Percentiles rank a stretch among this genome's conserved stretches.
phyloP scores from a whole-genome alignment of 345 rosid genomes.

The Brassica napus region Da-Ae NC_063446.1:8543001-8543500 shows the following conservation, averaged over 20 bases:
- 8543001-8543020: conserved; percentile 35
- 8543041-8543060: conserved; percentile 60
- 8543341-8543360: too few species aligned
- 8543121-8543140: background rate
- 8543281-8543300: background rate
- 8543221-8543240: conserved; percentile 87
- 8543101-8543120: conserved; percentile 55
- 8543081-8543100: conserved; percentile 93
- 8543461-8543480: conserved; percentile 46
- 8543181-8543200: conserved; percentile 95
- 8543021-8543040: conserved; percentile 47
- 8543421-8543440: conserved; percentile 99
- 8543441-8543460: conserved; percentile 89
- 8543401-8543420: conserved; percentile 94
- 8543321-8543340: conserved; percentile 30
- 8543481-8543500: conserved; percentile 59
- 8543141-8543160: background rate
- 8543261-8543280: background rate
- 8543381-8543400: conserved; percentile 99
- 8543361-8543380: conserved; percentile 79
- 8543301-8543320: conserved; percentile 33
- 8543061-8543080: conserved; percentile 89
- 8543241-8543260: conserved; percentile 34
- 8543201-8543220: conserved; percentile 90
- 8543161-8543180: conserved; percentile 55